A percentile compares a stretch with the other conserved stretches of the same genome.
Evolutionary conservation across 225 moss, liverwort and hornwort species (phyloP).

Genomic region (Lunularia cruciata): DNA sequence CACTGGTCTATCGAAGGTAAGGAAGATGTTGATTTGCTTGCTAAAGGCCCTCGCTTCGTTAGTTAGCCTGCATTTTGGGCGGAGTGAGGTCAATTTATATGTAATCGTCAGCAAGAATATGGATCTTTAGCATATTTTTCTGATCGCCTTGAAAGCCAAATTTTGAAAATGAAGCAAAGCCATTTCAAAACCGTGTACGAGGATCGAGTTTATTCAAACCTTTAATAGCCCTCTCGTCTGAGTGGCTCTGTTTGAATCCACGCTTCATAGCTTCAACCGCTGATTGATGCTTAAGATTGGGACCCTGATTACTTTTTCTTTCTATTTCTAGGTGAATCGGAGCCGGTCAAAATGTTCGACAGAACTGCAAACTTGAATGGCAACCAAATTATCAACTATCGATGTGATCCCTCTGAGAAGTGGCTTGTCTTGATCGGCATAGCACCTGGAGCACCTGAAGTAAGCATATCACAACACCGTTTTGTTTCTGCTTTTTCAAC

Average conservation of each 20-base stretch:
- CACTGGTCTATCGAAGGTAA: constrained; percentile 99
- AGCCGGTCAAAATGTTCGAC: constrained; percentile 87
- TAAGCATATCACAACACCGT: too few species aligned
- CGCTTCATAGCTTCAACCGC: too few species aligned
- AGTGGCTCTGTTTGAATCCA: too few species aligned
- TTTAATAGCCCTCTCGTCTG: too few species aligned
- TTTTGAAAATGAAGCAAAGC: too few species aligned
- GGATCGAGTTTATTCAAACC: neutral
- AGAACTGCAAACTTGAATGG: constrained; percentile 84
- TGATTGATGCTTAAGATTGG: too few species aligned
- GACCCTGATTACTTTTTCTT: too few species aligned
- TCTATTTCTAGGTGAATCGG: constrained; percentile 64
- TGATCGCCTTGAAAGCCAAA: too few species aligned
- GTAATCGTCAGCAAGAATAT: too few species aligned
- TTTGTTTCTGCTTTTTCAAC: too few species aligned
- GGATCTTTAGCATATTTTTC: too few species aligned
- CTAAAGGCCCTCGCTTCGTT: neutral
- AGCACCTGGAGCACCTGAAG: constrained; percentile 96
- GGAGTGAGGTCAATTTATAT: too few species aligned
- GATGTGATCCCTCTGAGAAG: constrained; percentile 96
- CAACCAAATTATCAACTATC: constrained; percentile 98
- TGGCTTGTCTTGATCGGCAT: constrained; percentile 99
- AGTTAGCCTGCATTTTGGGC: neutral
- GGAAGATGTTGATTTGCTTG: neutral
- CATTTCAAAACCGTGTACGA: neutral